These are phyloP conservation scores for Retiboletus flavoniger DNA, from an alignment of 1,284 basidiomycete species.

Conservation along the genomic window DNA sequence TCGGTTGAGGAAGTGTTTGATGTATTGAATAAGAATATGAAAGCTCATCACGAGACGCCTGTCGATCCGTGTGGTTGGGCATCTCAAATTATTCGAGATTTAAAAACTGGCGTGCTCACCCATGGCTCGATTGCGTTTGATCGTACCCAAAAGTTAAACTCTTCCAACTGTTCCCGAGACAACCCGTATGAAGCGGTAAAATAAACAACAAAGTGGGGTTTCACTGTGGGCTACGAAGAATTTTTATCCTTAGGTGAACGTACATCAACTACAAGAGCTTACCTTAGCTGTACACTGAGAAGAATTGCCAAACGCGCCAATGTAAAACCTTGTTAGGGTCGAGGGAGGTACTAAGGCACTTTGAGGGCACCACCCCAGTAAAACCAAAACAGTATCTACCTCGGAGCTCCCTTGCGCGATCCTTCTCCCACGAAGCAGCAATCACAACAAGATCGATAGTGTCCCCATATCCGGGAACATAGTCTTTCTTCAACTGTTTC, in stretches of 20 bases:
- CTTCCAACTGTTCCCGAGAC: slow-evolving; percentile 61
- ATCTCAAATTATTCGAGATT: neutral
- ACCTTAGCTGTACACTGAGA: slow-evolving; percentile 40
- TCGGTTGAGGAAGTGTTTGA: slow-evolving; percentile 50
- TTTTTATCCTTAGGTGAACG: slow-evolving; percentile 1
- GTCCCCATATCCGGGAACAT: slow-evolving; percentile 81
- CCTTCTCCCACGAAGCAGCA: slow-evolving; percentile 76
- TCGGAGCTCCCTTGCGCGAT: slow-evolving; percentile 70
- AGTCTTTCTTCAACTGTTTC: slow-evolving; percentile 65
- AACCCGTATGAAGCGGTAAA: slow-evolving; percentile 77
- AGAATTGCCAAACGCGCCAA: slow-evolving; percentile 58
- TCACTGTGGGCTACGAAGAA: slow-evolving; percentile 36
- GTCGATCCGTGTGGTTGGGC: slow-evolving; percentile 14
- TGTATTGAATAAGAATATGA: slow-evolving; percentile 56
- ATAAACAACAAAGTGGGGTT: slow-evolving; percentile 66
- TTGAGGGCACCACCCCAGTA: neutral
- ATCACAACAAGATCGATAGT: slow-evolving; percentile 74
- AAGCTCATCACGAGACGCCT: slow-evolving; percentile 31
- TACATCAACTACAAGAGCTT: slow-evolving; percentile 17
- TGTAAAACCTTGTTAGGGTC: slow-evolving; percentile 76
- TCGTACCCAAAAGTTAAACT: slow-evolving; percentile 64
- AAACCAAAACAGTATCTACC: slow-evolving; percentile 44
- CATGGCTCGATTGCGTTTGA: slow-evolving; percentile 40
- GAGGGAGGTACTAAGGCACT: slow-evolving; percentile 59
- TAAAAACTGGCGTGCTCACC: slow-evolving; percentile 14